These are phyloP conservation scores for Flaveria bidentis DNA, from an alignment of 129 eudicot genomes.

Conservation along the genomic window DNA sequence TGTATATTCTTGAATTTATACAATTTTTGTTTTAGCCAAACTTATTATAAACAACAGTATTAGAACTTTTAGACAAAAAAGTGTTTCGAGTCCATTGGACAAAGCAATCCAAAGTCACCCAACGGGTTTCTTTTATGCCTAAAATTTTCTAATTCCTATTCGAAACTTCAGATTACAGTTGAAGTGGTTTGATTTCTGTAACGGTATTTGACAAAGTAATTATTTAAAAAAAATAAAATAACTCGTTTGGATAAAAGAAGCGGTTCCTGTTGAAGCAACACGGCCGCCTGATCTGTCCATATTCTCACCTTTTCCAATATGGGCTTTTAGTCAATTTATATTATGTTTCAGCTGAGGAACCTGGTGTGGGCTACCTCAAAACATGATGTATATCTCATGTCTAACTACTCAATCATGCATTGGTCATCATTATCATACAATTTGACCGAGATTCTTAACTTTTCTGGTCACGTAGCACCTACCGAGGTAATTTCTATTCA, in stretches of 20 bases:
- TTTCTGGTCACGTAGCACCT: slow-evolving; percentile 82
- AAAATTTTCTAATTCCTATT: neutral
- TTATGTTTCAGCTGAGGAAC: slow-evolving; percentile 66
- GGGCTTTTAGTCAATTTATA: neutral
- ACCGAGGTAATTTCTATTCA: slow-evolving; percentile 48
- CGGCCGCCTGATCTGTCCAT: neutral
- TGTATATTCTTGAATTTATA: neutral
- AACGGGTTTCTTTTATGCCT: neutral
- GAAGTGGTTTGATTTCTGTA: neutral
- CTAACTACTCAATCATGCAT: slow-evolving; percentile 66
- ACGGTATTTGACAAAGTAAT: neutral
- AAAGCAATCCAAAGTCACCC: neutral
- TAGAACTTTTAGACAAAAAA: neutral
- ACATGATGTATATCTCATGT: slow-evolving; percentile 89
- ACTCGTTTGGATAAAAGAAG: neutral
- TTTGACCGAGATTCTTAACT: slow-evolving; percentile 67
- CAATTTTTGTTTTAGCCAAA: neutral
- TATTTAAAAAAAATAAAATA: neutral
- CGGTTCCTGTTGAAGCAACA: neutral
- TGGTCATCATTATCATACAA: slow-evolving; percentile 73
- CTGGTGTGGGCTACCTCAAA: slow-evolving; percentile 95
- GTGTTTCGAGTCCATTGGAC: neutral
- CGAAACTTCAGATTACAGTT: neutral
- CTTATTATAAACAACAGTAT: neutral
- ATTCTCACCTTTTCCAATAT: neutral